These are phyloP conservation scores for Casuarina glauca DNA, from an alignment of 306 rosid genomes.

Conservation along the genomic window DNA sequence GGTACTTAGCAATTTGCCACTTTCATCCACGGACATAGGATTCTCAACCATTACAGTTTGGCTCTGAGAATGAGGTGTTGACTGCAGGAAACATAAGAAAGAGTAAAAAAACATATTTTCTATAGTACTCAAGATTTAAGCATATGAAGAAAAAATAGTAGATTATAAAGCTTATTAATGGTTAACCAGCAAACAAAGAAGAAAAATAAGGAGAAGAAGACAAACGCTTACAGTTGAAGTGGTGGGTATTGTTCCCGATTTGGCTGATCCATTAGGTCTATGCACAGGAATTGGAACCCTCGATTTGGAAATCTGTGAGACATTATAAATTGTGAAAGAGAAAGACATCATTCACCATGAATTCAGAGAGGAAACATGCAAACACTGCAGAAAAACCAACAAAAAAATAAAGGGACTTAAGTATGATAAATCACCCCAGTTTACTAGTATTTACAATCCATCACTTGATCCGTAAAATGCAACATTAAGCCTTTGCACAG, in stretches of 20 bases:
- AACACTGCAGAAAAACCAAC: too few species aligned
- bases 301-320: slow-evolving; percentile 56
- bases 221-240: slow-evolving; percentile 69
- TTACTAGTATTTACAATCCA: not conserved
- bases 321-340: not conserved
- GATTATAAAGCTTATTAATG: not conserved
- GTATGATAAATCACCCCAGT: not conserved
- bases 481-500: not conserved
- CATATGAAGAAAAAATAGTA: not conserved
- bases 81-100: slow-evolving; percentile 35
- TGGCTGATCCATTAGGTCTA: slow-evolving; percentile 69
- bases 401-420: not conserved
- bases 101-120: not conserved
- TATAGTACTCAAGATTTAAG: slow-evolving; percentile 11
- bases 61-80: slow-evolving; percentile 61
- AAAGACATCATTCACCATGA: not conserved
- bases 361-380: not conserved
- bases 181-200: not conserved
- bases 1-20: slow-evolving; percentile 83
- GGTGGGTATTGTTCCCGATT: slow-evolving; percentile 63
- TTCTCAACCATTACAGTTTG: slow-evolving; percentile 96
- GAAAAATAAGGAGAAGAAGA: not conserved
- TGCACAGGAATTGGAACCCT: slow-evolving; percentile 81
- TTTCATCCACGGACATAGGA: slow-evolving; percentile 92
- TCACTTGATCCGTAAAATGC: too few species aligned